phyloP scores from a whole-genome alignment of 257 asterid genomes.

The Jacaranda copaia region DNA sequence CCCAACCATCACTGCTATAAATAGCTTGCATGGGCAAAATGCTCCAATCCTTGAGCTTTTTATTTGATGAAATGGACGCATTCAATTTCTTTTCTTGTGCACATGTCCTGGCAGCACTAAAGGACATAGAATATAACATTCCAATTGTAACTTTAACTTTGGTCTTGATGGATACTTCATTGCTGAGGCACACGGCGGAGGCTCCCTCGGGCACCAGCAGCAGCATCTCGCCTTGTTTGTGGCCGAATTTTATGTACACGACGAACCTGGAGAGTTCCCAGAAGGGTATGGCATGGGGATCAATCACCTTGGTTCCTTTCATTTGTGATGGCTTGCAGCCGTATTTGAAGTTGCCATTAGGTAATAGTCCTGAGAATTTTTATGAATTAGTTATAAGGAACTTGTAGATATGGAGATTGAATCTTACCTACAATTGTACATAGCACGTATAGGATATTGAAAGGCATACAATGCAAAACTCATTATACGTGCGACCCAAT shows the following conservation, averaged over 20 bases:
- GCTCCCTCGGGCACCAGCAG: slow-evolving; percentile 83
- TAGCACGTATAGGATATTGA: too few species aligned
- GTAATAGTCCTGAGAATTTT: slow-evolving; percentile 60
- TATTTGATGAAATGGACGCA: slow-evolving; percentile 54
- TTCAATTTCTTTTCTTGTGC: slow-evolving; percentile 76
- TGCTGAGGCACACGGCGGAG: slow-evolving; percentile 80
- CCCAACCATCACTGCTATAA: slow-evolving; percentile 67
- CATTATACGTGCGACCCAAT: too few species aligned
- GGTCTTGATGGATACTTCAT: slow-evolving; percentile 75
- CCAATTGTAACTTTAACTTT: slow-evolving; percentile 49
- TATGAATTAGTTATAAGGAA: not conserved
- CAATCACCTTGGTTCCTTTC: slow-evolving; percentile 68
- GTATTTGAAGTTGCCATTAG: slow-evolving; percentile 77
- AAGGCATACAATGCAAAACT: too few species aligned
- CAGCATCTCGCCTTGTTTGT: slow-evolving; percentile 84
- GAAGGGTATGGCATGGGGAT: slow-evolving; percentile 61
- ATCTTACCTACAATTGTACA: too few species aligned
- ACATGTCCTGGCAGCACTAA: slow-evolving; percentile 78
- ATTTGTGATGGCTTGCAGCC: slow-evolving; percentile 71
- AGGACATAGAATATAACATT: slow-evolving; percentile 63
- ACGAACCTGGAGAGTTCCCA: slow-evolving; percentile 81
- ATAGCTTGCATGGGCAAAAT: slow-evolving; percentile 58
- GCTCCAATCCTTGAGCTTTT: slow-evolving; percentile 48
- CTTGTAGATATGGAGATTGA: not conserved
- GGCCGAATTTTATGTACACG: slow-evolving; percentile 84